Conservation (phyloP, 1,284 basidiomycete species). For the Rugosomyces carneus region DNA sequence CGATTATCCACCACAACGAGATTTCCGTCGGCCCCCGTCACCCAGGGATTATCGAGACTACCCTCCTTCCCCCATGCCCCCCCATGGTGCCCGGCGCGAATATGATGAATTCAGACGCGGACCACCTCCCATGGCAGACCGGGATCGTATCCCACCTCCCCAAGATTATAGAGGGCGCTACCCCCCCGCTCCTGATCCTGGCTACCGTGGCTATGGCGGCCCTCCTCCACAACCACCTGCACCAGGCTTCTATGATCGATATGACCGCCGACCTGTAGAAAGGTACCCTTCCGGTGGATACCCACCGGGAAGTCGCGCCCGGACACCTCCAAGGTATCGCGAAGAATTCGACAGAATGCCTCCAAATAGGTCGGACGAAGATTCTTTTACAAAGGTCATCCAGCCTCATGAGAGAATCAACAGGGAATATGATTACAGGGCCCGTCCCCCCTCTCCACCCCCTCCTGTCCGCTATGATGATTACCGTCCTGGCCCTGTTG, state of each 20-base stretch:
- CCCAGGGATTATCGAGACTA: conserved; percentile 67
- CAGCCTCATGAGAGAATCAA: background rate
- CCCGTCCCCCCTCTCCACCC: conserved; percentile 47
- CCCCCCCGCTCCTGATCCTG: conserved; percentile 43
- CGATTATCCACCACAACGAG: conserved; percentile 56
- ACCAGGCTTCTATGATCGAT: conserved; percentile 52
- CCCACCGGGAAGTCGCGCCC: conserved; percentile 45
- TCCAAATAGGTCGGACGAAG: conserved; percentile 21
- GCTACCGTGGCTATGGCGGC: conserved; percentile 34
- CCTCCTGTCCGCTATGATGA: conserved; percentile 62
- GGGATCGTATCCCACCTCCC: conserved; percentile 38
- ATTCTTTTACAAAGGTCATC: conserved; percentile 4
- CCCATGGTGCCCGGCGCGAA: conserved; percentile 40
- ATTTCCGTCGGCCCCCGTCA: conserved; percentile 54
- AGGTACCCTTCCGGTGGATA: conserved; percentile 31
- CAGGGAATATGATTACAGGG: conserved; percentile 45
- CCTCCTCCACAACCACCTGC: conserved; percentile 42
- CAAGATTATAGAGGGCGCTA: conserved; percentile 43
- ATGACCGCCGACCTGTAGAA: conserved; percentile 46
- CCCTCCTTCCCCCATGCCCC: conserved; percentile 33
- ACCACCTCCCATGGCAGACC: conserved; percentile 39
- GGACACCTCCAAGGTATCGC: conserved; percentile 54
- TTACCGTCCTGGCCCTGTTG: conserved; percentile 28
- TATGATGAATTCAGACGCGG: conserved; percentile 64
- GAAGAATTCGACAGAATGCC: conserved; percentile 49